Percentiles rank a stretch among this genome's conserved stretches.
These are phyloP conservation scores for Filosporella fistucella DNA, from an alignment of 495 filamentous ascomycete genomes.

Conservation along the genomic window DNA sequence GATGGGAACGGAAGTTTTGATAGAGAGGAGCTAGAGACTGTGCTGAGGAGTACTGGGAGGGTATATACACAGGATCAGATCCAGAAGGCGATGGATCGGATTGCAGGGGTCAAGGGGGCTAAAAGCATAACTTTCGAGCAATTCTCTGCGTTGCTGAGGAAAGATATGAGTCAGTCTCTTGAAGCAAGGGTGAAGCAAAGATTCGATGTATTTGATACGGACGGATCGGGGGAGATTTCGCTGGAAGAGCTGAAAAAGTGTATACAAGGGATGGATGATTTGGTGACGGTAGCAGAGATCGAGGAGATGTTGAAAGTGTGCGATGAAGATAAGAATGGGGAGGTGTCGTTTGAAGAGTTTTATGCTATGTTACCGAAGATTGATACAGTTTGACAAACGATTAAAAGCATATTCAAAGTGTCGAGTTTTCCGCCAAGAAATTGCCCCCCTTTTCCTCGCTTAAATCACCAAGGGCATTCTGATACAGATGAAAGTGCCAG, in stretches of 20 bases:
- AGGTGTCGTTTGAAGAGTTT: constrained; percentile 1
- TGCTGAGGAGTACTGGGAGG: background rate
- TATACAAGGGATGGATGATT: constrained; percentile 7
- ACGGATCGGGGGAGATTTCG: constrained; percentile 2
- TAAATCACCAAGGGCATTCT: too few species aligned
- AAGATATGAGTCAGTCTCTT: background rate
- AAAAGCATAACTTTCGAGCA: background rate
- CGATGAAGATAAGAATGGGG: background rate
- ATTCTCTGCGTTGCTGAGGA: background rate
- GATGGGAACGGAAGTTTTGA: constrained; percentile 6
- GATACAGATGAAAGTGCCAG: too few species aligned
- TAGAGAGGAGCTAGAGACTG: background rate
- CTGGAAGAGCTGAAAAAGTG: constrained; percentile 6
- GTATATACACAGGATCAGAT: background rate
- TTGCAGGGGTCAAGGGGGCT: background rate
- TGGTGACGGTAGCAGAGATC: constrained; percentile 1
- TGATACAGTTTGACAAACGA: too few species aligned
- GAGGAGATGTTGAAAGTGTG: constrained; percentile 6
- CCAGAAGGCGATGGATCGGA: constrained; percentile 3
- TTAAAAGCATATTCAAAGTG: too few species aligned
- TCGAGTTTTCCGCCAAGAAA: too few species aligned
- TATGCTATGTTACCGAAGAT: constrained; percentile 1
- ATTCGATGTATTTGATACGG: constrained; percentile 2
- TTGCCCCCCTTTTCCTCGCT: too few species aligned
- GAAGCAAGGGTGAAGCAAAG: background rate